Conservation (phyloP, 129 eudicot species). For the Pulicaria dysenterica region DNA sequence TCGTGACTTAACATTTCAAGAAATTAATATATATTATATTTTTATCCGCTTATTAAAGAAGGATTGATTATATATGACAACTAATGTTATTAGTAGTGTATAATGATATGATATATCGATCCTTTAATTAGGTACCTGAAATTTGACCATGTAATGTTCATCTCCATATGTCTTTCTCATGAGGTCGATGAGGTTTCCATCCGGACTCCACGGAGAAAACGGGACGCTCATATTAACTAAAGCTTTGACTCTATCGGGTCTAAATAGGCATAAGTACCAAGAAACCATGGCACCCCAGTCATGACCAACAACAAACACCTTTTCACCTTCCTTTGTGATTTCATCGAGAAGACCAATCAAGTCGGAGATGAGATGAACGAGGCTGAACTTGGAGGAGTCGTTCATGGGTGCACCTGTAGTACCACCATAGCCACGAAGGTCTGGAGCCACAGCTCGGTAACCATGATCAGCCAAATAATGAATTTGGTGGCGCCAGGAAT, state of each 20-base stretch:
- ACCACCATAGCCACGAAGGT: constrained; percentile 49
- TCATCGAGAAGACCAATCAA: constrained; percentile 35
- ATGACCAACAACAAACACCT: constrained; percentile 51
- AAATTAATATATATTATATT: too few species aligned
- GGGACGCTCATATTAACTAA: constrained; percentile 47
- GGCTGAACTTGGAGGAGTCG: constrained; percentile 36
- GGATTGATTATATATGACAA: too few species aligned
- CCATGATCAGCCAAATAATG: constrained; percentile 39
- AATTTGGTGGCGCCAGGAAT: constrained; percentile 59
- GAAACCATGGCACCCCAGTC: constrained; percentile 49
- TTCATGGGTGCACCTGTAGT: constrained; percentile 41
- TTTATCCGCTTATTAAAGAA: too few species aligned
- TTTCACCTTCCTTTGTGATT: constrained; percentile 28
- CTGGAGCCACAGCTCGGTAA: constrained; percentile 55
- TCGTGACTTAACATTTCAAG: too few species aligned
- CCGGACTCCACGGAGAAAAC: constrained; percentile 36
- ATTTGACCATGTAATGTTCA: constrained; percentile 47
- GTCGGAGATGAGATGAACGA: constrained; percentile 39
- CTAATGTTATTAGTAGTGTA: background rate
- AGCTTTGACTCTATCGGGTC: constrained; percentile 43
- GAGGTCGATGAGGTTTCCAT: constrained; percentile 17
- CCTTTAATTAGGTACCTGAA: constrained; percentile 37
- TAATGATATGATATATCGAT: background rate
- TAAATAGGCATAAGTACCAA: constrained; percentile 41
- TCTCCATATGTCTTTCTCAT: constrained; percentile 28